Evolutionary conservation across 352 stramenopile genomes (phyloP), one percentile per base, ranked within the genome.

Genomic region (Pythium grandisporangium): DNA sequence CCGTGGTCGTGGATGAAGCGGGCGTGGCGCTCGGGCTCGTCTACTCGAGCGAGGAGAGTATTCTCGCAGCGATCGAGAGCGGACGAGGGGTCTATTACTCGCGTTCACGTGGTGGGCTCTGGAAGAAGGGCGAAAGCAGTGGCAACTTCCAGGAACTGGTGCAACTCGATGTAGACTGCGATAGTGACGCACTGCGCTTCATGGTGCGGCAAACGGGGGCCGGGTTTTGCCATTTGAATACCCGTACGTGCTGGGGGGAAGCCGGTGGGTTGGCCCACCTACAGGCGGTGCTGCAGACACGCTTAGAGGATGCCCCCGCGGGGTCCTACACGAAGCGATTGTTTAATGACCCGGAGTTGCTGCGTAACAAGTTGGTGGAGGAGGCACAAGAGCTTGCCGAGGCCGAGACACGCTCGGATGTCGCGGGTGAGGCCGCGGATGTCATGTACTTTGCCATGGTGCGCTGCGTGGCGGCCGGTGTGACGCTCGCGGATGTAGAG

Each of bases 401-500:
- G 53, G 87, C 89, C 5, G 65, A 93, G 51, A 84, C 58, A 4
- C 61, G 72, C 24, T 43, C 84, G 14, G 79, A 98, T 50, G 88
- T 98, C 0, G 92, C 93, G 6, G 88, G 85, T 26, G 94, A 98
- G 62, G 76, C 96, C 6, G 95, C 93, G 5, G 95, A 98, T 68
- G 85, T 98, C 13, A 66, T 98, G 53, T 98, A 98, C 58, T 98
- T 98, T 64, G 88, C 91, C 16, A 95, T 98, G 77, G 84, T 95
- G 34, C 80, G 84, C 39, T 96, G 89, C 30, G 72, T 88, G 6
- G 92, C 92, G 29, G 91, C 86, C 26, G 89, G 90, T 17, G 94
- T 90, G 27, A 93, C 79, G 43, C 79, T 98, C 30, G 77, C 95
- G 41, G 92, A 98, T 63, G 75, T 96, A 3, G 80, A 96, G 48